These are phyloP conservation scores for Diaporthe batatas DNA, from an alignment of 2,329 filamentous ascomycete genomes.

Conservation along the genomic window DNA sequence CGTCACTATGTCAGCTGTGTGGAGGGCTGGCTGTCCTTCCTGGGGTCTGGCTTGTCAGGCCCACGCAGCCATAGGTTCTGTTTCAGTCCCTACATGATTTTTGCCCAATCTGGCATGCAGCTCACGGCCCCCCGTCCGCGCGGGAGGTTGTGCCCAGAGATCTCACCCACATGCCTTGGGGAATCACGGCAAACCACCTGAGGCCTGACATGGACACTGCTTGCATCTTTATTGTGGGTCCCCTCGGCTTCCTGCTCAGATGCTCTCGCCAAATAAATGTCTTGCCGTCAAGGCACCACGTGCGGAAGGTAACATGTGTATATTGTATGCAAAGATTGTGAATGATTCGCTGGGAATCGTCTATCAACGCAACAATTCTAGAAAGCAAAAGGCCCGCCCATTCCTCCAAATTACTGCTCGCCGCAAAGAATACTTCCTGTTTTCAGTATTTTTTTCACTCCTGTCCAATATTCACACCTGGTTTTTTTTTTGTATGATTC, in stretches of 20 bases:
- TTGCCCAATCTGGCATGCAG: conserved; percentile 23
- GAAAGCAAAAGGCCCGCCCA: conserved; percentile 27
- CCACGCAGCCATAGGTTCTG: conserved; percentile 2
- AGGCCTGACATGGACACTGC: too few species aligned
- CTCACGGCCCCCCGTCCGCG: not conserved
- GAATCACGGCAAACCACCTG: not conserved
- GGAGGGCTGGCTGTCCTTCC: not conserved
- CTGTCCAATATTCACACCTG: not conserved
- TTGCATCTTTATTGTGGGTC: not conserved
- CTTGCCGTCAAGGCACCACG: not conserved
- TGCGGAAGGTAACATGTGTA: not conserved
- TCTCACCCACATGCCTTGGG: not conserved
- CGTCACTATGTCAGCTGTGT: not conserved
- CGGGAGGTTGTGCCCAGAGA: not conserved
- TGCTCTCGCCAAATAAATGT: not conserved
- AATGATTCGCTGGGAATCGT: conserved; percentile 29
- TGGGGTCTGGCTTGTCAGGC: not conserved
- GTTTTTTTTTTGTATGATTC: not conserved
- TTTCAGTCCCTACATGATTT: conserved; percentile 15
- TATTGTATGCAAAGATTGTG: conserved; percentile 28
- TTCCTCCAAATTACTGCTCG: not conserved
- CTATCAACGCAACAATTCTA: conserved; percentile 26
- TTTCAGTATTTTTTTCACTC: not conserved
- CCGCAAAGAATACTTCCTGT: not conserved
- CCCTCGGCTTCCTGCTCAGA: not conserved